Evolutionary conservation across 768 basidiomycete genomes (phyloP).

Genomic region (Rhizopogon vinicolor): DNA sequence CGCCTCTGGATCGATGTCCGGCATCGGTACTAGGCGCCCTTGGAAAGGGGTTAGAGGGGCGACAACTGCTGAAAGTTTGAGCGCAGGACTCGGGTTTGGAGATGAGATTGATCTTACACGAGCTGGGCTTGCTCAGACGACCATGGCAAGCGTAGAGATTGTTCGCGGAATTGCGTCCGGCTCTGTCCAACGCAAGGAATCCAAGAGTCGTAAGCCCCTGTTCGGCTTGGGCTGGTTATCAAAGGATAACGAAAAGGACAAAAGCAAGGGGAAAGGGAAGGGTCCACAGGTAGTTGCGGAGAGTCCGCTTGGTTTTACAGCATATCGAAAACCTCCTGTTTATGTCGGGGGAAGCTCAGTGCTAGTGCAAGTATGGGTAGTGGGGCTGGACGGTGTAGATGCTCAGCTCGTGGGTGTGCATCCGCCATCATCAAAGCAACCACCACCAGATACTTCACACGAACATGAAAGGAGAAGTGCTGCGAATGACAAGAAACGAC

Average conservation of each 20-base stretch:
- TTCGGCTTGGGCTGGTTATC: constrained; percentile 27
- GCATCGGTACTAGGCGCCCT: constrained; percentile 10
- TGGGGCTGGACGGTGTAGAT: constrained; percentile 77
- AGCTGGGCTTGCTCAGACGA: constrained; percentile 77
- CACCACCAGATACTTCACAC: constrained; percentile 15
- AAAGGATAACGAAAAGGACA: constrained; percentile 15
- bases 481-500: constrained; percentile 14
- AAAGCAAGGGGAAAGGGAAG: constrained; percentile 8
- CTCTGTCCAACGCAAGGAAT: constrained; percentile 11
- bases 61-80: constrained; percentile 20
- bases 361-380: constrained; percentile 88
- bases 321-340: constrained; percentile 66
- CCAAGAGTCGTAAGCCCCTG: constrained; percentile 16
- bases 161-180: constrained; percentile 47
- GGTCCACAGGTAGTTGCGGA: constrained; percentile 10
- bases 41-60: constrained; percentile 19
- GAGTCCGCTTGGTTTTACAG: constrained; percentile 57
- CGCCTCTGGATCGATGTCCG: constrained; percentile 8
- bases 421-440: constrained; percentile 7
- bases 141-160: constrained; percentile 85
- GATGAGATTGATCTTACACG: constrained; percentile 69
- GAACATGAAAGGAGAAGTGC: constrained; percentile 16
- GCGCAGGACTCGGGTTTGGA: constrained; percentile 24
- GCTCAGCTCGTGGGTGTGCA: constrained; percentile 54
- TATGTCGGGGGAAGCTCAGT: constrained; percentile 67